Evolutionary conservation across 768 basidiomycete genomes (phyloP).

Genomic region (Suillus discolor): DNA sequence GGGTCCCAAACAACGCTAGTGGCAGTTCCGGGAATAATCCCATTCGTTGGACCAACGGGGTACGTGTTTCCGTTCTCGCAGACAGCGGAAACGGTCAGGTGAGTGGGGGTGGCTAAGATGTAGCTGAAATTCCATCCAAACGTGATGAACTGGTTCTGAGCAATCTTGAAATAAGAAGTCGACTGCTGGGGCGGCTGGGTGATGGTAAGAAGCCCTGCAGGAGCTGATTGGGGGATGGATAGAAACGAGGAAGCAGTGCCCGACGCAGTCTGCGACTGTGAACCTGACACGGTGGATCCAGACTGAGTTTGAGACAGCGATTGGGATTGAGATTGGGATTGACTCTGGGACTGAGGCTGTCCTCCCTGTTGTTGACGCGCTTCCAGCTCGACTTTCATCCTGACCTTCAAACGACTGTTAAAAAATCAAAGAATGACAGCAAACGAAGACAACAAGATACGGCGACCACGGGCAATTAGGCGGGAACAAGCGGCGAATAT

Average conservation of each 20-base stretch:
- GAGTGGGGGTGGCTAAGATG: constrained; percentile 68
- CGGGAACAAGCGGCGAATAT: constrained; percentile 3
- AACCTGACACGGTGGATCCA: constrained; percentile 5
- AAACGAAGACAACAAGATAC: background rate
- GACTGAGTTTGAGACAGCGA: constrained; percentile 13
- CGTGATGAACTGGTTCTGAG: constrained; percentile 69
- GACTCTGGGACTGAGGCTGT: constrained; percentile 1
- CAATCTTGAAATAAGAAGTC: constrained; percentile 90
- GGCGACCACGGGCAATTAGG: constrained; percentile 10
- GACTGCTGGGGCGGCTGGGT: constrained; percentile 82
- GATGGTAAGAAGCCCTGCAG: constrained; percentile 69
- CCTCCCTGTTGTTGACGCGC: constrained; percentile 12
- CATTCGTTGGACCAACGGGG: constrained; percentile 78
- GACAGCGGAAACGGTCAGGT: constrained; percentile 79
- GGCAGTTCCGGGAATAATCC: constrained; percentile 69
- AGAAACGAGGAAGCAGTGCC: constrained; percentile 12
- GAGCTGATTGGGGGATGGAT: constrained; percentile 51
- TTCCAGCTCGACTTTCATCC: background rate
- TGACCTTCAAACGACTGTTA: background rate
- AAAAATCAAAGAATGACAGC: constrained; percentile 5
- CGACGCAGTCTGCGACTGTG: constrained; percentile 13
- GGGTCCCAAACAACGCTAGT: constrained; percentile 81
- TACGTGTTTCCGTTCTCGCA: constrained; percentile 91
- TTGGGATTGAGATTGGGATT: constrained; percentile 17
- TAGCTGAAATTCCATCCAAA: constrained; percentile 91